Percentiles rank a stretch among this genome's conserved stretches.
Conservation (phyloP, 2,329 filamentous ascomycete species). For the Fonsecaea monophora region DNA sequence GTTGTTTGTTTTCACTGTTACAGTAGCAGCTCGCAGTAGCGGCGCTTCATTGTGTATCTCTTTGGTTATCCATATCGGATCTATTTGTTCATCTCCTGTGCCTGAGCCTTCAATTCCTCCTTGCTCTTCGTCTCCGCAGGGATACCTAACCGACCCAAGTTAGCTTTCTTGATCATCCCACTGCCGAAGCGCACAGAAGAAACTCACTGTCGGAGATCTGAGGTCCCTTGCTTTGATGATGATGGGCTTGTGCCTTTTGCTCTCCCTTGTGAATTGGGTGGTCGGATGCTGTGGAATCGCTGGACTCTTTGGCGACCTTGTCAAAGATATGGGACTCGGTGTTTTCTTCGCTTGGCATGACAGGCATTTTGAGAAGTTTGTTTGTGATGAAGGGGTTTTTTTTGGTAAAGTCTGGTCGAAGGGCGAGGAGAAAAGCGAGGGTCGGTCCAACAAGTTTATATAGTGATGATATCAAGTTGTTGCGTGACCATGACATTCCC, state of each 20-base stretch:
- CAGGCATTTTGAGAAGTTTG: not conserved
- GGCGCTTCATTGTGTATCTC: not conserved
- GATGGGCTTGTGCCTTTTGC: constrained; percentile 44
- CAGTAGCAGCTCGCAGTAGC: not conserved
- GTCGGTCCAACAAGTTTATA: constrained; percentile 3
- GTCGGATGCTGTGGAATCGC: constrained; percentile 46
- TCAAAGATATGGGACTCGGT: constrained; percentile 45
- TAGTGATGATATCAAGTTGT: not conserved
- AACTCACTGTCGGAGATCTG: constrained; percentile 53
- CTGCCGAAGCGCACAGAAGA: constrained; percentile 49
- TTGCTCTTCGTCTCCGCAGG: constrained; percentile 58
- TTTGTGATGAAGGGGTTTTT: not conserved
- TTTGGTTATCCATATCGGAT: not conserved
- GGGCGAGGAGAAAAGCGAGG: not conserved
- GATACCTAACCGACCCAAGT: constrained; percentile 43
- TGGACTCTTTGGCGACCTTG: constrained; percentile 48
- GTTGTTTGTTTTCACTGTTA: not conserved
- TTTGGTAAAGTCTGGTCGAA: not conserved
- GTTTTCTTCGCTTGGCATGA: constrained; percentile 46
- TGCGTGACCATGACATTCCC: constrained; percentile 8
- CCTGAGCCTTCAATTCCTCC: constrained; percentile 71
- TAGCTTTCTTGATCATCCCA: constrained; percentile 50
- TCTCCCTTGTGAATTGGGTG: constrained; percentile 46
- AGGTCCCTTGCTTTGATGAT: constrained; percentile 54
- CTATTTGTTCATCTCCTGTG: constrained; percentile 69